Conservation (phyloP, 805 yeast genomes). For the Maudiozyma turicensis region DNA sequence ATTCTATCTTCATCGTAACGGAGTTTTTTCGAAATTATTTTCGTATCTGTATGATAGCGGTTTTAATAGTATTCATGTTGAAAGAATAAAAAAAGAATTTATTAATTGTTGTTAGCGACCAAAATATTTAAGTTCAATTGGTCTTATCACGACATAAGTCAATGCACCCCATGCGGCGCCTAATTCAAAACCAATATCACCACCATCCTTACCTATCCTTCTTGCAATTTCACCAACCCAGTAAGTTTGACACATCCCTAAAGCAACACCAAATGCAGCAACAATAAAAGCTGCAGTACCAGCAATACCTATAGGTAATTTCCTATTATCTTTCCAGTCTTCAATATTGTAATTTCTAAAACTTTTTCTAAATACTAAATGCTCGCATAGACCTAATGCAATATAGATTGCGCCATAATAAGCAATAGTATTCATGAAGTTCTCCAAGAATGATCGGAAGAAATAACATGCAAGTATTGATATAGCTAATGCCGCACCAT, state of each 20-base stretch:
- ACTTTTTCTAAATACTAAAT: slow-evolving; percentile 61
- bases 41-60: not conserved
- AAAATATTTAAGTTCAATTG: slow-evolving; percentile 59
- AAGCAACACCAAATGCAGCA: slow-evolving; percentile 74
- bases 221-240: slow-evolving; percentile 60
- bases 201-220: slow-evolving; percentile 40
- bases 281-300: slow-evolving; percentile 69
- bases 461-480: slow-evolving; percentile 79
- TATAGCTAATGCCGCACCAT: slow-evolving; percentile 68
- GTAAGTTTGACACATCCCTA: slow-evolving; percentile 86
- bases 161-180: slow-evolving; percentile 59
- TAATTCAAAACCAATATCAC: slow-evolving; percentile 77
- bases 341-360: slow-evolving; percentile 50
- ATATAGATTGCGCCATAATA: slow-evolving; percentile 85
- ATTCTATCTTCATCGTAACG: too few relatives aligned
- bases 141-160: slow-evolving; percentile 50
- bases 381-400: slow-evolving; percentile 65
- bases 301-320: slow-evolving; percentile 67
- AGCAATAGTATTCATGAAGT: slow-evolving; percentile 85
- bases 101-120: slow-evolving; percentile 29
- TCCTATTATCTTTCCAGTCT: slow-evolving; percentile 45
- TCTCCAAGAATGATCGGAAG: slow-evolving; percentile 61
- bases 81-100: not conserved
- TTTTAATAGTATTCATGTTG: not conserved
- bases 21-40: too few relatives aligned